These are phyloP conservation scores for Populus trichocarpa DNA, from an alignment of 441 rosid genomes.

Conservation along the genomic window DNA sequence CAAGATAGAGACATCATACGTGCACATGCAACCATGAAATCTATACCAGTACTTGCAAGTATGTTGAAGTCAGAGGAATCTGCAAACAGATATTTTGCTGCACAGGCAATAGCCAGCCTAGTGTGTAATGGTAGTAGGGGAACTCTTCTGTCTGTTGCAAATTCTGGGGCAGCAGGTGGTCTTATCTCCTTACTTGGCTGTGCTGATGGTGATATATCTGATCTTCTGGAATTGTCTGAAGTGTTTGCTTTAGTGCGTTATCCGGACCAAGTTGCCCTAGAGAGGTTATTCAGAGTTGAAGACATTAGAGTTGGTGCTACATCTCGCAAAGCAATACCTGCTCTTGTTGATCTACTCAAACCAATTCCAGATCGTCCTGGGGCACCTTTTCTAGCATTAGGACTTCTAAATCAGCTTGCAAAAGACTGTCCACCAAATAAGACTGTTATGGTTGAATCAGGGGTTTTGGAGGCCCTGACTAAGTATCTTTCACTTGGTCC, in stretches of 20 bases:
- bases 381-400: conserved; percentile 93
- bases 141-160: conserved; percentile 96
- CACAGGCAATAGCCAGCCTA: conserved; percentile 92
- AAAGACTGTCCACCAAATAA: conserved; percentile 89
- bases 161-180: conserved; percentile 96
- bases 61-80: conserved; percentile 92
- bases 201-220: conserved; percentile 86
- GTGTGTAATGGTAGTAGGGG: conserved; percentile 99
- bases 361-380: conserved; percentile 99
- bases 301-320: conserved; percentile 99
- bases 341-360: conserved; percentile 95
- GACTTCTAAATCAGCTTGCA: conserved; percentile 92
- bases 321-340: conserved; percentile 97
- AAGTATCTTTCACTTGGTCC: conserved; percentile 99
- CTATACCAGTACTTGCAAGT: conserved; percentile 85
- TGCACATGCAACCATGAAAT: conserved; percentile 86
- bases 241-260: conserved; percentile 78
- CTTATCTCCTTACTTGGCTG: conserved; percentile 96
- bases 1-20: conserved; percentile 98
- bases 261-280: conserved; percentile 99
- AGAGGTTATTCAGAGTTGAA: conserved; percentile 98
- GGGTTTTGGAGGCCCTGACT: conserved; percentile 92
- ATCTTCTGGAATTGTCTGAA: conserved; percentile 82
- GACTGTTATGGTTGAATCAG: conserved; percentile 97
- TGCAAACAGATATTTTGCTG: conserved; percentile 92